These are phyloP conservation scores for Yarrowia osloensis DNA, from an alignment of 805 yeast species.

Conservation along the genomic window DNA sequence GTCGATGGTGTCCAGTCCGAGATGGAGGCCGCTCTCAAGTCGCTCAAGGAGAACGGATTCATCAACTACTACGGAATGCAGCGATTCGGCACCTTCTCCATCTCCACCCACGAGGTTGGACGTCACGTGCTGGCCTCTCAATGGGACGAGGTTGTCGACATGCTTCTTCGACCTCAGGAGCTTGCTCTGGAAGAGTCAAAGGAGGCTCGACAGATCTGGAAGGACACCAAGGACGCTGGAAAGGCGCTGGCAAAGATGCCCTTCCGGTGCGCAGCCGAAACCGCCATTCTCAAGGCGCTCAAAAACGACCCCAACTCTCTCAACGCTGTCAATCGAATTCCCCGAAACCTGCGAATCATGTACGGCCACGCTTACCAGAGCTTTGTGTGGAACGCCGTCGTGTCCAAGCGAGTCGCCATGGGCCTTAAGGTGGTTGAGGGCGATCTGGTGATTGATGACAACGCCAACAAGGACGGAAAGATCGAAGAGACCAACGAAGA, in stretches of 20 bases:
- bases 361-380: conserved; percentile 98
- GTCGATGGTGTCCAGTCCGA: conserved; percentile 48
- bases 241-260: conserved; percentile 79
- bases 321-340: conserved; percentile 82
- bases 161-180: conserved; percentile 83
- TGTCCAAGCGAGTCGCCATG: conserved; percentile 71
- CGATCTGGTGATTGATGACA: conserved; percentile 63
- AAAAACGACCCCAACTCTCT: conserved; percentile 58
- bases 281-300: conserved; percentile 64
- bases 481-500: conserved; percentile 43
- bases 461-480: conserved; percentile 40
- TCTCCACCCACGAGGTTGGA: conserved; percentile 89
- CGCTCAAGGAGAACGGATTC: conserved; percentile 70
- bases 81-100: conserved; percentile 92
- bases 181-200: conserved; percentile 78
- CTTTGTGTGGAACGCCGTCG: conserved; percentile 88
- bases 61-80: conserved; percentile 98
- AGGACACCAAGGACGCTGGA: conserved; percentile 64
- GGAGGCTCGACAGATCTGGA: conserved; percentile 84
- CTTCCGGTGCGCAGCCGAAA: conserved; percentile 81
- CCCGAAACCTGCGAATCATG: conserved; percentile 89
- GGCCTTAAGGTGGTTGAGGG: conserved; percentile 76
- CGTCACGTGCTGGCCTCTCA: conserved; percentile 65
- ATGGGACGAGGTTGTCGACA: conserved; percentile 78
- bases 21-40: conserved; percentile 55